Evolutionary conservation across 2,329 filamentous ascomycete genomes (phyloP).

Genomic region (Ascochyta clinopodiicola): DNA sequence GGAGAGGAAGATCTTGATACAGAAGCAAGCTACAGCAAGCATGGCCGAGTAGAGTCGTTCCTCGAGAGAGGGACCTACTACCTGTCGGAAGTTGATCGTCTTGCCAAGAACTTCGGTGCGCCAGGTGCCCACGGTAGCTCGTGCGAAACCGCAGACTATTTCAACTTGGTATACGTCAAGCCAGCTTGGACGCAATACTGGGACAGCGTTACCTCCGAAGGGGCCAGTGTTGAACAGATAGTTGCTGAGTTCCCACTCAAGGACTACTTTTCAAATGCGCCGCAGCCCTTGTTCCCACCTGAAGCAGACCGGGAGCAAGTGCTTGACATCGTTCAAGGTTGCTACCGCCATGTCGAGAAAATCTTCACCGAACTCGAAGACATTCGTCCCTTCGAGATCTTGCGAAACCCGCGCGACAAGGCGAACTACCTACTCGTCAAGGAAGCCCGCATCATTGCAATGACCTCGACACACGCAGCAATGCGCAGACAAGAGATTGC

Average conservation of each 20-base stretch:
- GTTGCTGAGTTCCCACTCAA: conserved; percentile 84
- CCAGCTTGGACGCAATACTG: conserved; percentile 89
- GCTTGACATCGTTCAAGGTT: conserved; percentile 80
- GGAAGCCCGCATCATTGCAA: conserved; percentile 96
- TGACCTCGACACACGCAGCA: conserved; percentile 97
- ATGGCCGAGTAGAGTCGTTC: conserved; percentile 93
- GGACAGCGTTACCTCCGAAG: conserved; percentile 65
- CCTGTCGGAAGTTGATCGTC: conserved; percentile 81
- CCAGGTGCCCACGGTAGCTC: conserved; percentile 95
- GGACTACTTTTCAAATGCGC: conserved; percentile 83
- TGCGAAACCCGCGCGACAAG: conserved; percentile 87
- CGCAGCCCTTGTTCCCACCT: conserved; percentile 80
- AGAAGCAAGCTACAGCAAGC: conserved; percentile 88
- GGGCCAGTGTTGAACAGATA: conserved; percentile 67
- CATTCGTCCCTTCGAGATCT: conserved; percentile 91
- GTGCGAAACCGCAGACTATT: conserved; percentile 96
- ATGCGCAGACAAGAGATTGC: conserved; percentile 93
- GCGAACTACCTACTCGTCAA: conserved; percentile 94
- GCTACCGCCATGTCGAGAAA: conserved; percentile 85
- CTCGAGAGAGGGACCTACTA: conserved; percentile 83
- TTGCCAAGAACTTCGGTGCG: conserved; percentile 83
- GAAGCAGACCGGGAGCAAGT: conserved; percentile 69
- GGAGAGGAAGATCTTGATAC: conserved; percentile 93
- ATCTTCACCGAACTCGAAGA: conserved; percentile 93
- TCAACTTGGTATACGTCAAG: conserved; percentile 88